Percentiles rank a stretch among this genome's conserved stretches.
phyloP scores from a whole-genome alignment of 805 yeast species.

The Danielia reshetovae region DNA sequence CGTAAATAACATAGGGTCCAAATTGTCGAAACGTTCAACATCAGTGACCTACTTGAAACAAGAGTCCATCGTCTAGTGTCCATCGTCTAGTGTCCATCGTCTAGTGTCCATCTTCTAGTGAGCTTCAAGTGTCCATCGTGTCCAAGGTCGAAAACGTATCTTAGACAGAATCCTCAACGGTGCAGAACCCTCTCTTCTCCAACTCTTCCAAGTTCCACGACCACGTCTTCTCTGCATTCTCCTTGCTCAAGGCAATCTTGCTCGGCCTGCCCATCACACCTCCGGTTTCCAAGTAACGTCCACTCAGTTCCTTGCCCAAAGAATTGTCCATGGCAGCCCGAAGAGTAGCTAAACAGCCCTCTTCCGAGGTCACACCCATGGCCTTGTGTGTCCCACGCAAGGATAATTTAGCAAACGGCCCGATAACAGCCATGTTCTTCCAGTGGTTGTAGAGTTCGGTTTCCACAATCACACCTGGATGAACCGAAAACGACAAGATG shows the following conservation, averaged over 20 bases:
- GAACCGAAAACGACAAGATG: conserved; percentile 32
- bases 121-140: no score
- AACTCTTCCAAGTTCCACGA: conserved; percentile 22
- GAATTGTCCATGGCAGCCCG: conserved; percentile 29
- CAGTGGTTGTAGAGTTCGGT: conserved; percentile 31
- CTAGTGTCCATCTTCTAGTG: no score
- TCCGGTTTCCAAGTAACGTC: conserved; percentile 30
- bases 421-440: conserved; percentile 23
- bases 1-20: no score
- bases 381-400: conserved; percentile 14
- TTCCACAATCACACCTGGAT: conserved; percentile 36
- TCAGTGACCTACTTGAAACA: no score
- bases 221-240: conserved; percentile 26
- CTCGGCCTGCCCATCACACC: conserved; percentile 24
- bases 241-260: conserved; percentile 20
- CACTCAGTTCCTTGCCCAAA: conserved; percentile 22
- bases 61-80: no score
- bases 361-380: conserved; percentile 29
- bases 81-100: no score
- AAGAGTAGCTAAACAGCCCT: conserved; percentile 32
- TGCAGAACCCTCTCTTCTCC: conserved; percentile 16
- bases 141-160: no score
- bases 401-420: conserved; percentile 15
- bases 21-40: no score
- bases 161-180: no score